phyloP scores from a whole-genome alignment of 73 alveolate genomes.

The Symbiodinium pilosum region DNA sequence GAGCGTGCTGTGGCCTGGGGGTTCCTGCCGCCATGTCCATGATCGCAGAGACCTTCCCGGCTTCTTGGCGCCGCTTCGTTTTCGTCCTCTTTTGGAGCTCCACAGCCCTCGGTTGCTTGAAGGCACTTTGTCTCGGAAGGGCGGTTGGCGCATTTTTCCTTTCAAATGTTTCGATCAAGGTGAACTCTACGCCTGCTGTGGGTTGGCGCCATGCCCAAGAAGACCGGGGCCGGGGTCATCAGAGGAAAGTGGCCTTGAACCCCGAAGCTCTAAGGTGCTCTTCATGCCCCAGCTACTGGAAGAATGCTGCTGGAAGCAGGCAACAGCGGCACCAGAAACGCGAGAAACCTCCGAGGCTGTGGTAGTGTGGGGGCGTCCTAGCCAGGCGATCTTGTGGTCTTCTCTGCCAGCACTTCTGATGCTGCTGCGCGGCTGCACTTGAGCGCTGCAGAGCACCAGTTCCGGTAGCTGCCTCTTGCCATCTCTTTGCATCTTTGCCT shows the following conservation, averaged over 20 bases:
- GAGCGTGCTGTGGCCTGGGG: slow-evolving; percentile 56
- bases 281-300: no score
- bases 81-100: slow-evolving; percentile 75
- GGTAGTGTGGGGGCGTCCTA: no score
- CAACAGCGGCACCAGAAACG: no score
- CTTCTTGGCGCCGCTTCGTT: slow-evolving; percentile 70
- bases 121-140: no score
- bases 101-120: slow-evolving; percentile 93
- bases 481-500: no score
- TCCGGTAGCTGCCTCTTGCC: no score
- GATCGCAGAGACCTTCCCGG: slow-evolving; percentile 80
- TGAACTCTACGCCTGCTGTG: slow-evolving; percentile 55
- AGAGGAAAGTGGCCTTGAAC: no score
- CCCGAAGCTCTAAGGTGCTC: neutral
- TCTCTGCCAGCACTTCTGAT: slow-evolving; percentile 56
- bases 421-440: slow-evolving; percentile 20
- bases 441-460: neutral
- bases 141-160: no score
- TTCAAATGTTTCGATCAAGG: no score
- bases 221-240: neutral
- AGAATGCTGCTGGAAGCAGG: neutral
- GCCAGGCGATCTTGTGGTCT: slow-evolving; percentile 52
- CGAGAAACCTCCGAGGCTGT: no score
- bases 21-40: slow-evolving; percentile 84
- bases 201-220: slow-evolving; percentile 42